Base-by-base conservation (phyloP, 257 asterid species). In the Buddleja alternifolia region DNA sequence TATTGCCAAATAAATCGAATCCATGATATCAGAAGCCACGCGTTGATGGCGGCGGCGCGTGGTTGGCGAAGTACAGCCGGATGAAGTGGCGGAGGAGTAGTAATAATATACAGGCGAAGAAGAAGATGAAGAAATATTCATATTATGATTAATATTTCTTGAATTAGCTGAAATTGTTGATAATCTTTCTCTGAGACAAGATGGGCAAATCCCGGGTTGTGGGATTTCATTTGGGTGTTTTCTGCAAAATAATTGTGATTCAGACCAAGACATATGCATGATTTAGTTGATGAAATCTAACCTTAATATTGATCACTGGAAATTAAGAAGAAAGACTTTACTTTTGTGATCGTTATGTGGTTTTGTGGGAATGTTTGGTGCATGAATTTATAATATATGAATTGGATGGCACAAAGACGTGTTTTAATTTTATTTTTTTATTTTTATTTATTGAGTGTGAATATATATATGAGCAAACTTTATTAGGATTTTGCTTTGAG, bases 131-230 rank as follows among this genome's bases (percentile, higher is more conserved):
- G 77, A 39, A 32, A 59, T 62, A 47, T 12, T n/a, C 16, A 29
- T 24, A 1, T 45, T 48, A 10, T 8, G 11, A 45, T 4, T 41
- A 53, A 19, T 6, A 17, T 24, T 47, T 39, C 78, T 55, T 5
- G 71, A 68, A 42, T 51, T 37, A 14, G 70, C 71, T 0, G 83
- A 54, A 1, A 89, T 67, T 47, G 50, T 76, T 0, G 83, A 67
- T 2, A 89, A 77, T 47, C 83, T 80, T 17, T 89, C 92, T 20
- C 84, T 55, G 1, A 89, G 73, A 45, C 94, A 89, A 40, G 86
- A 80, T 0, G 86, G 84, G 74, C 96, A 89, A 51, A 89, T 69
- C 19, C 96, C 96, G 0, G 92, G 88, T 9, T 80, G 88, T 37
- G 89, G 92, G 52, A 29, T 73, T 77, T 84, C 75, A 14, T 78